Conservation (phyloP, 805 yeast genomes). For the Barnettozyma pratensis region DNA sequence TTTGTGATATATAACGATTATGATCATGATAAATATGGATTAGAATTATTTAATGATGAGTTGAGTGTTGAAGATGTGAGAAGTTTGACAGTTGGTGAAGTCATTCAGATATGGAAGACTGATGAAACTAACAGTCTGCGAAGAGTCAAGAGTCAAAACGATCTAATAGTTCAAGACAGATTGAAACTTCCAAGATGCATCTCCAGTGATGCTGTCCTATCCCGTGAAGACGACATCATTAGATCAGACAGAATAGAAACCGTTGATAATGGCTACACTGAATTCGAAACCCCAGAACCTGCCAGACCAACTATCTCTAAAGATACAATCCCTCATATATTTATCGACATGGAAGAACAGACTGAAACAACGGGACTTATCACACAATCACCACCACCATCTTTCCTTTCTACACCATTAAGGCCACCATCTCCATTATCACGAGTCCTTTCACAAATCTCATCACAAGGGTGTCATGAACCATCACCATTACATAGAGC, state of each 20-base stretch:
- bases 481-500: not conserved
- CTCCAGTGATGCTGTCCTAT: not conserved
- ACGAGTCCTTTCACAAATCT: not conserved
- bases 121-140: not conserved
- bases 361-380: constrained; percentile 1
- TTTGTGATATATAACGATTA: not conserved
- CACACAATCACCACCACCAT: not conserved
- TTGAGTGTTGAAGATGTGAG: not conserved
- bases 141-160: constrained; percentile 1
- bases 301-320: not conserved
- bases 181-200: not conserved
- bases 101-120: constrained; percentile 1
- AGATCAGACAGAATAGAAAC: not conserved
- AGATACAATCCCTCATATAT: not conserved
- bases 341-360: not conserved
- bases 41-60: not conserved
- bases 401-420: not conserved
- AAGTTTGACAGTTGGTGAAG: constrained; percentile 1
- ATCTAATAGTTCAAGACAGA: not conserved
- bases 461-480: not conserved
- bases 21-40: not conserved
- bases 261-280: too few relatives aligned
- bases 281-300: not conserved
- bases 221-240: not conserved
- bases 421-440: not conserved